Conservation (phyloP, 495 filamentous ascomycete species). For the Massariosphaeria phaeospora region DNA sequence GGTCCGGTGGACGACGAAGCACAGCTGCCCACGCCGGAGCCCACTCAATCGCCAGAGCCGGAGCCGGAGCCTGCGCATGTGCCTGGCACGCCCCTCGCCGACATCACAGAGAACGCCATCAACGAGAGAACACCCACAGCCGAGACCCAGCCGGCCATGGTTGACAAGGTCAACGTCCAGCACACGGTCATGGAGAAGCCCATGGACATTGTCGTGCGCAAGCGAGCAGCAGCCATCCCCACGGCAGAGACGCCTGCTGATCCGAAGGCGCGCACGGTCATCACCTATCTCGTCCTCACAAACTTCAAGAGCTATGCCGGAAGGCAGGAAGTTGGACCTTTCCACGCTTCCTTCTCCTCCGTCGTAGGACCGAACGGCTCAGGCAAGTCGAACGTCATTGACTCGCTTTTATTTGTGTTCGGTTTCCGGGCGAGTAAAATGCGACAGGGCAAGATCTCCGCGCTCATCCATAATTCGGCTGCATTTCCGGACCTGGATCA, state of each 20-base stretch:
- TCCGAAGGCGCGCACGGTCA: conserved; percentile 80
- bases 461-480: conserved; percentile 93
- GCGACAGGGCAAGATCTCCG: conserved; percentile 97
- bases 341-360: conserved; percentile 96
- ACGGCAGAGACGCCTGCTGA: conserved; percentile 60
- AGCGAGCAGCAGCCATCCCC: conserved; percentile 65
- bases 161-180: conserved; percentile 64
- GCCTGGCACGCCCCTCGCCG: conserved; percentile 60
- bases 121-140: conserved; percentile 51
- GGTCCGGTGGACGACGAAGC: conserved; percentile 34
- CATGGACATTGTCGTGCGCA: conserved; percentile 91
- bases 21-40: conserved; percentile 50
- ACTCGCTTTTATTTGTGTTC: conserved; percentile 95
- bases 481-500: conserved; percentile 74
- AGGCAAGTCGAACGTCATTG: conserved; percentile 98
- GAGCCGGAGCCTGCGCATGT: conserved; percentile 1
- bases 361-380: conserved; percentile 97
- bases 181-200: conserved; percentile 76
- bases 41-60: conserved; percentile 42
- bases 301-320: conserved; percentile 99
- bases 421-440: conserved; percentile 99
- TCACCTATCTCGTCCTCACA: conserved; percentile 78
- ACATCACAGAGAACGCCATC: conserved; percentile 68
- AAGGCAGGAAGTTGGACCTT: conserved; percentile 89
- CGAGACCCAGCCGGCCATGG: conserved; percentile 5